A percentile compares a stretch with the other conserved stretches of the same genome.
phyloP scores from a whole-genome alignment of 2,329 filamentous ascomycete genomes.

The Graphium sp. region DNA sequence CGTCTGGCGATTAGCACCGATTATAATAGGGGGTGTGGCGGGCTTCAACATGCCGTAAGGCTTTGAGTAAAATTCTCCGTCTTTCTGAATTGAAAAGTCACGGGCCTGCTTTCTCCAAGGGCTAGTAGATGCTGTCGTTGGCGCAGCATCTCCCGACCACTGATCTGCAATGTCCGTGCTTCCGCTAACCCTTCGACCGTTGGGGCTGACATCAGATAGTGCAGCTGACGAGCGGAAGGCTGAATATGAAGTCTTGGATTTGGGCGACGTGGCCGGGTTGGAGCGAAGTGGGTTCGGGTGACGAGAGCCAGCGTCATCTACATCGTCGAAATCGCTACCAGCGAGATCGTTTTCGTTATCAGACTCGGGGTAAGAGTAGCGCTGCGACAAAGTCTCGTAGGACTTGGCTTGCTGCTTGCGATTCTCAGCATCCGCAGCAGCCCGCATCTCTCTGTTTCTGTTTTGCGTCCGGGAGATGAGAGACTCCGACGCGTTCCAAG shows the following conservation, averaged over 20 bases:
- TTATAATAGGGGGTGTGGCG: conserved; percentile 33
- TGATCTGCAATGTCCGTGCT: conserved; percentile 29
- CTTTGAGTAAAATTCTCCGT: conserved; percentile 31
- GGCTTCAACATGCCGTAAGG: conserved; percentile 42
- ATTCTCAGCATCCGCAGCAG: conserved; percentile 18
- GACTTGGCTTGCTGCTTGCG: conserved; percentile 12
- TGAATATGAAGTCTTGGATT: conserved; percentile 13
- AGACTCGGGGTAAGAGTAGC: conserved; percentile 24
- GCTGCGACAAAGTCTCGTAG: conserved; percentile 29
- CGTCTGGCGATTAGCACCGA: conserved; percentile 33
- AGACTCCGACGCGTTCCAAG: conserved; percentile 36
- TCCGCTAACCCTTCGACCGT: conserved; percentile 22
- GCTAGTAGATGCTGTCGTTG: conserved; percentile 3
- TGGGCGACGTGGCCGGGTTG: conserved; percentile 20
- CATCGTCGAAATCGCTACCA: conserved; percentile 10
- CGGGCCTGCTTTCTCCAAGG: conserved; percentile 7
- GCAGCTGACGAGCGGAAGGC: conserved; percentile 13
- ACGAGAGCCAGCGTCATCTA: conserved; percentile 6
- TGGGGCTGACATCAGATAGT: conserved; percentile 26
- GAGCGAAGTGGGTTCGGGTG: conserved; percentile 37
- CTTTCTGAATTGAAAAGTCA: conserved; percentile 31
- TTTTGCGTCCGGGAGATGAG: conserved; percentile 36
- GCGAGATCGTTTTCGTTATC: conserved; percentile 18
- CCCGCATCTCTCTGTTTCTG: conserved; percentile 25
- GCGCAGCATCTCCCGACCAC: conserved; percentile 8